Evolutionary conservation across 164 flowering plant species (phyloP).

Genomic region (Vitis amurensis): DNA sequence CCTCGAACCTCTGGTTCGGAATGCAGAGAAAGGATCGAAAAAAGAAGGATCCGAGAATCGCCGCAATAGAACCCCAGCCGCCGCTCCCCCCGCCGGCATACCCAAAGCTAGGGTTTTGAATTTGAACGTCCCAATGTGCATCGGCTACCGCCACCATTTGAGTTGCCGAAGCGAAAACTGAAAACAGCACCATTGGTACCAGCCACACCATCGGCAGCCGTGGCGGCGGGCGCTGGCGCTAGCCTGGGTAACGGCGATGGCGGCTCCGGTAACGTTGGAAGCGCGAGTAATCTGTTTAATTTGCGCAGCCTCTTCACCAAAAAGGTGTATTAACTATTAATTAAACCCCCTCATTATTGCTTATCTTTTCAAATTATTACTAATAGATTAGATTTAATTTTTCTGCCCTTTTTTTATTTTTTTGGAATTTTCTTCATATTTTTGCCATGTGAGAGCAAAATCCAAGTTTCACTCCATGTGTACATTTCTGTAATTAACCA

Average conservation of each 20-base stretch:
- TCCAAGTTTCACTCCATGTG: neutral
- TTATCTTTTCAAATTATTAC: too few species aligned
- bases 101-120: conserved; percentile 46
- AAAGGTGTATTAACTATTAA: conserved; percentile 55
- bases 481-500: too few species aligned
- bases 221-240: conserved; percentile 1
- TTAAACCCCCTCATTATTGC: neutral
- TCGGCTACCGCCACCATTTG: conserved; percentile 55
- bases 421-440: neutral
- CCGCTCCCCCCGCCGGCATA: conserved; percentile 12
- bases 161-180: conserved; percentile 59
- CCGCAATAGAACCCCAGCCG: conserved; percentile 20
- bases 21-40: conserved; percentile 23
- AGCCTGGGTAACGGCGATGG: conserved; percentile 8
- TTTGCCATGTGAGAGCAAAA: neutral
- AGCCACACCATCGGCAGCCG: neutral
- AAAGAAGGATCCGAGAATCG: conserved; percentile 30
- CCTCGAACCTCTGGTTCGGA: conserved; percentile 24
- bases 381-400: too few species aligned
- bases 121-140: conserved; percentile 72
- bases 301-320: conserved; percentile 67
- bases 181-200: conserved; percentile 24
- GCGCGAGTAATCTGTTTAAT: conserved; percentile 46
- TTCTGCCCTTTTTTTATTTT: neutral
- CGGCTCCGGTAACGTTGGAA: conserved; percentile 4